Conservation (phyloP, 2,329 filamentous ascomycete species). For the Cytospora piceicola region DNA sequence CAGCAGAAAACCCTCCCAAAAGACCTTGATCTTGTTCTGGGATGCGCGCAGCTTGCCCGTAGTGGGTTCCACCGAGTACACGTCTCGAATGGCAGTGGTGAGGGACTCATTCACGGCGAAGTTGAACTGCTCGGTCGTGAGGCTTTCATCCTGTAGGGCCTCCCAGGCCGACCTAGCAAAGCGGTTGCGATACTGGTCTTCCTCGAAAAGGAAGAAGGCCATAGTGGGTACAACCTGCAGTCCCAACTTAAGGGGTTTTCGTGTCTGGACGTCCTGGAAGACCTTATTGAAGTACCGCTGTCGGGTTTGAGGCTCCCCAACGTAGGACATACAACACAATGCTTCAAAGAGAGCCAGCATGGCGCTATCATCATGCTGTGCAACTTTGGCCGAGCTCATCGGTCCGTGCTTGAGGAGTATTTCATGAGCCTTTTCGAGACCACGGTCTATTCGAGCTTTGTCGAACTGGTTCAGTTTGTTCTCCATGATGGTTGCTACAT, state of each 20-base stretch:
- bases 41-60: constrained; percentile 20
- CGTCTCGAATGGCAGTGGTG: constrained; percentile 58
- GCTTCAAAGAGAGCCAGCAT: constrained; percentile 86
- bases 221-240: constrained; percentile 77
- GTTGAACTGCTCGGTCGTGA: constrained; percentile 78
- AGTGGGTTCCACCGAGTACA: constrained; percentile 14
- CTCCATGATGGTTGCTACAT: constrained; percentile 45
- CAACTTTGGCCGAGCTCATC: constrained; percentile 53
- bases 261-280: constrained; percentile 79
- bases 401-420: constrained; percentile 50
- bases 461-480: constrained; percentile 46
- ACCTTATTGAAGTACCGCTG: constrained; percentile 73
- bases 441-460: constrained; percentile 40
- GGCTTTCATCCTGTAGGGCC: constrained; percentile 61
- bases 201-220: constrained; percentile 81
- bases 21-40: constrained; percentile 64
- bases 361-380: constrained; percentile 57
- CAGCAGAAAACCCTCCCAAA: constrained; percentile 78
- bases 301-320: constrained; percentile 59
- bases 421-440: constrained; percentile 54
- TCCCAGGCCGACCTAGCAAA: constrained; percentile 74
- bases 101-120: constrained; percentile 82
- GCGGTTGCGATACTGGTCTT: constrained; percentile 62
- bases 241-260: constrained; percentile 75
- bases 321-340: constrained; percentile 80